Conservation (phyloP, 768 basidiomycete genomes). For the Tricholoma furcatifolium region DNA sequence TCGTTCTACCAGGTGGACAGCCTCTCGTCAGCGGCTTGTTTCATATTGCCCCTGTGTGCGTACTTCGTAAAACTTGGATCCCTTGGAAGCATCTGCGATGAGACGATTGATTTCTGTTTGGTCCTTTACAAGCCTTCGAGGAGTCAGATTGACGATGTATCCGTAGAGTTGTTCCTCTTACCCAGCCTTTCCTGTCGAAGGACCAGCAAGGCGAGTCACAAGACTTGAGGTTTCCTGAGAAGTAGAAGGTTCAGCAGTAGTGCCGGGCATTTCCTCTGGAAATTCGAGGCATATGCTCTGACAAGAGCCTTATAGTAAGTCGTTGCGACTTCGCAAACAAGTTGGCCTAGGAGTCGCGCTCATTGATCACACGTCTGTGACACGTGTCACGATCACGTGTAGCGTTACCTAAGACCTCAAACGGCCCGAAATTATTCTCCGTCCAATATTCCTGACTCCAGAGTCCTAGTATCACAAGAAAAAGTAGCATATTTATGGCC, state of each 20-base stretch:
- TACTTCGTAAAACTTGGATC: slow-evolving; percentile 90
- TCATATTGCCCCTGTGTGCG: slow-evolving; percentile 13
- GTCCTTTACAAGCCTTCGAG: slow-evolving; percentile 62
- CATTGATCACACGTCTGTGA: no score
- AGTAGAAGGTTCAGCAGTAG: slow-evolving; percentile 19
- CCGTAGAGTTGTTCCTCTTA: slow-evolving; percentile 23
- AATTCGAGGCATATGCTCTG: neutral
- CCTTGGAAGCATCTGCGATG: slow-evolving; percentile 89
- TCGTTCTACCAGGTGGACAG: slow-evolving; percentile 67
- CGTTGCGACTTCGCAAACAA: neutral
- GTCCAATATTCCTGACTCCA: no score
- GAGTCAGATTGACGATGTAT: neutral
- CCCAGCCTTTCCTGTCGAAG: slow-evolving; percentile 89
- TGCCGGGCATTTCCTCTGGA: slow-evolving; percentile 10
- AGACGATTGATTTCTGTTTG: slow-evolving; percentile 84
- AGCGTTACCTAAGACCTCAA: no score
- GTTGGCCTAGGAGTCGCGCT: neutral
- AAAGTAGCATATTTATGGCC: no score
- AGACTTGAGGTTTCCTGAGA: slow-evolving; percentile 72
- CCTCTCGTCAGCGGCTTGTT: neutral
- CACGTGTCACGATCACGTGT: no score
- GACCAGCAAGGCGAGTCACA: slow-evolving; percentile 79
- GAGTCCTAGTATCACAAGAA: no score
- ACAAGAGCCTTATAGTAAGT: neutral
- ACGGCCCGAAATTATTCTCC: no score